phyloP scores from a whole-genome alignment of 306 rosid species.

The Cucumis cinereus region DNA sequence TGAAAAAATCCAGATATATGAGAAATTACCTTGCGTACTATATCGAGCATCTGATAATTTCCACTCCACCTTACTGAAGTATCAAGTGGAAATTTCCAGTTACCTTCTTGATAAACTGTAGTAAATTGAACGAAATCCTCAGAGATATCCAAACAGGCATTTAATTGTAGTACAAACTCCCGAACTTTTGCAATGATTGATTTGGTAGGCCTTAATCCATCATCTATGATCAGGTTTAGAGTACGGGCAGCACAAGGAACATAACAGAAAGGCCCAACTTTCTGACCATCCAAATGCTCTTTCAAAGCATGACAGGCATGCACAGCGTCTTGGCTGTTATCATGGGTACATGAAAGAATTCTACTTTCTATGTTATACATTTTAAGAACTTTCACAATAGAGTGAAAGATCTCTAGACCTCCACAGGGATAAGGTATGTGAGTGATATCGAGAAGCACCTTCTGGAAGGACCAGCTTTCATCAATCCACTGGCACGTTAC shows the following conservation, averaged over 20 bases:
- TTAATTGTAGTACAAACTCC: constrained; percentile 63
- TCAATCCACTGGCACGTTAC: constrained; percentile 89
- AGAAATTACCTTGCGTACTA: constrained; percentile 64
- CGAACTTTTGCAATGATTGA: constrained; percentile 56
- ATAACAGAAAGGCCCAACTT: constrained; percentile 73
- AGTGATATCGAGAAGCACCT: constrained; percentile 73
- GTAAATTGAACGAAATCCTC: constrained; percentile 67
- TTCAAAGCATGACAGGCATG: constrained; percentile 71
- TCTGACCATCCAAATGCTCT: constrained; percentile 61
- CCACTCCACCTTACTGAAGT: constrained; percentile 89
- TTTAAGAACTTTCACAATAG: constrained; percentile 60
- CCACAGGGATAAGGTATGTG: constrained; percentile 77
- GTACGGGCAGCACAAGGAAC: constrained; percentile 89
- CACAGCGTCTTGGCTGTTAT: constrained; percentile 55
- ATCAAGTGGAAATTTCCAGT: constrained; percentile 90
- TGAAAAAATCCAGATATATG: background rate
- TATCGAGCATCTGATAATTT: constrained; percentile 86
- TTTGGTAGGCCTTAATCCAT: constrained; percentile 61
- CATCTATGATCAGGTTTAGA: constrained; percentile 74
- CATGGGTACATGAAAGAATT: constrained; percentile 89
- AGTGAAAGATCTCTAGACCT: constrained; percentile 52
- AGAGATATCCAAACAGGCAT: constrained; percentile 53
- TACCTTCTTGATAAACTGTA: constrained; percentile 70
- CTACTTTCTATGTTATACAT: constrained; percentile 62
- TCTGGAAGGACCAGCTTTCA: constrained; percentile 80